Evolutionary conservation across 2,329 filamentous ascomycete species (phyloP).

Genomic region (Phialophora chinensis): DNA sequence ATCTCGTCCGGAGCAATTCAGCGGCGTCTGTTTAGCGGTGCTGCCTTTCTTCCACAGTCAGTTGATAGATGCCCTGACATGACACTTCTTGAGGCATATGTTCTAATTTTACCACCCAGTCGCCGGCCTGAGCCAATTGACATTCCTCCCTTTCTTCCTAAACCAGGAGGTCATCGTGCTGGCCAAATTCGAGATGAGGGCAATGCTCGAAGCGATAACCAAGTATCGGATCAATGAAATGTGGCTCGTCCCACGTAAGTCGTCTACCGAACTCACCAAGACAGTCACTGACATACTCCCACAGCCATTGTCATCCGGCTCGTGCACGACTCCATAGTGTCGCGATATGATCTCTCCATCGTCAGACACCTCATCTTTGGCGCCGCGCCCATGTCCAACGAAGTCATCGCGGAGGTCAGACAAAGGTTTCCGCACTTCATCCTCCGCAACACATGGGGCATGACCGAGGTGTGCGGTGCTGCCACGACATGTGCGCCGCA

Average conservation of each 20-base stretch:
- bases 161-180: slow-evolving; percentile 30
- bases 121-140: slow-evolving; percentile 26
- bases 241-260: slow-evolving; percentile 33
- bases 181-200: slow-evolving; percentile 30
- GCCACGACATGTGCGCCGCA: slow-evolving; percentile 15
- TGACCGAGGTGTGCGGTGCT: slow-evolving; percentile 69
- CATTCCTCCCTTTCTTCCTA: slow-evolving; percentile 23
- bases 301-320: slow-evolving; percentile 29
- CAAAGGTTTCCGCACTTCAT: slow-evolving; percentile 67
- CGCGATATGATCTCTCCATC: slow-evolving; percentile 65
- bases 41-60: slow-evolving; percentile 28
- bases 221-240: slow-evolving; percentile 29
- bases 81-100: not conserved
- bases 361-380: slow-evolving; percentile 72
- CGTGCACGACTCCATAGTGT: slow-evolving; percentile 24
- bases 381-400: slow-evolving; percentile 76
- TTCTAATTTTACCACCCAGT: slow-evolving; percentile 7
- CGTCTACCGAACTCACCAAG: not conserved
- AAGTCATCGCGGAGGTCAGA: slow-evolving; percentile 71
- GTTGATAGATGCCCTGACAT: not conserved
- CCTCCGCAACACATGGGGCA: slow-evolving; percentile 75
- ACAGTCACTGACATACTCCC: not conserved
- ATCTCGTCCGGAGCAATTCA: slow-evolving; percentile 10
- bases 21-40: slow-evolving; percentile 20
- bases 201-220: slow-evolving; percentile 26